A percentile compares a stretch with the other conserved stretches of the same genome.
phyloP scores from a whole-genome alignment of 2,329 filamentous ascomycete genomes.

The Botrytis deweyae region DNA sequence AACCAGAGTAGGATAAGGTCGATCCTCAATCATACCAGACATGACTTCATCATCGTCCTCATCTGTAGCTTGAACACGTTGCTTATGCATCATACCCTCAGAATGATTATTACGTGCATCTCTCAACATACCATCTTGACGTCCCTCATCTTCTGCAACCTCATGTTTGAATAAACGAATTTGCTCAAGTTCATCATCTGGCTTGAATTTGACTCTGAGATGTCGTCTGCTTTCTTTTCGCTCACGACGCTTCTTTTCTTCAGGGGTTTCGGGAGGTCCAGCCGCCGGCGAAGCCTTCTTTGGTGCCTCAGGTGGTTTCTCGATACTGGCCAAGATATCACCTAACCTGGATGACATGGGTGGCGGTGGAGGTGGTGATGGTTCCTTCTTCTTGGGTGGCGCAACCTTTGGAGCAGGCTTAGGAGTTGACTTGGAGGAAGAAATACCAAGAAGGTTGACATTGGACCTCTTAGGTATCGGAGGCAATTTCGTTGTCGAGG shows the following conservation, averaged over 20 bases:
- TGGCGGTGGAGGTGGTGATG: conserved; percentile 32
- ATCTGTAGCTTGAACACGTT: conserved; percentile 50
- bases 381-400: conserved; percentile 40
- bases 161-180: conserved; percentile 71
- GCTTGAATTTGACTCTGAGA: conserved; percentile 69
- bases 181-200: conserved; percentile 64
- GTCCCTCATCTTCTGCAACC: conserved; percentile 66
- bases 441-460: conserved; percentile 34
- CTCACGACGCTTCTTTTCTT: conserved; percentile 65
- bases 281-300: conserved; percentile 36
- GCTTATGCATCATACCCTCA: conserved; percentile 68
- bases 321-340: conserved; percentile 39
- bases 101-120: conserved; percentile 72
- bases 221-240: conserved; percentile 71
- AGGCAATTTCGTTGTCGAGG: conserved; percentile 29
- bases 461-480: conserved; percentile 32
- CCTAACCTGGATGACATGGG: conserved; percentile 39
- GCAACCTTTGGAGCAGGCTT: conserved; percentile 38
- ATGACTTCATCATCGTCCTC: conserved; percentile 50
- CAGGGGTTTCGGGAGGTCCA: conserved; percentile 58
- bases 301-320: conserved; percentile 36
- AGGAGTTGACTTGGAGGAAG: conserved; percentile 34
- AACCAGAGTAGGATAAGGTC: conserved; percentile 52
- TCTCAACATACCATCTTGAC: conserved; percentile 65
- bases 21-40: conserved; percentile 44